These are phyloP conservation scores for Dendryphion nanum DNA, from an alignment of 2,329 filamentous ascomycete genomes.

Conservation along the genomic window DNA sequence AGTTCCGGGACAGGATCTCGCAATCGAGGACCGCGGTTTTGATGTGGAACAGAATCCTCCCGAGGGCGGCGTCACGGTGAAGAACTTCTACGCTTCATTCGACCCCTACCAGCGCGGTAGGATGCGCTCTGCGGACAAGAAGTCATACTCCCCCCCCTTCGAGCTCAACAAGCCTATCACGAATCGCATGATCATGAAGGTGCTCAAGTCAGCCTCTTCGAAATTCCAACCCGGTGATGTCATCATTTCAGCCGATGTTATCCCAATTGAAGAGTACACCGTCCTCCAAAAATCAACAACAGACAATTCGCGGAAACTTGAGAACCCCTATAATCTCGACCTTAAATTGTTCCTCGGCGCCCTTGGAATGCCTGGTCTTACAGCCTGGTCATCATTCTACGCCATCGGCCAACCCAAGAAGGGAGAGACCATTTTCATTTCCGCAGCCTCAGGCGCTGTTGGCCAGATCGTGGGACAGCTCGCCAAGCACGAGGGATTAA, in stretches of 20 bases:
- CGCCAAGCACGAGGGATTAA: slow-evolving; percentile 76
- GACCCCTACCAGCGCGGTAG: slow-evolving; percentile 83
- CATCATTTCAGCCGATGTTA: slow-evolving; percentile 49
- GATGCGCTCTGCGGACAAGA: slow-evolving; percentile 64
- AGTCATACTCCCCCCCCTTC: slow-evolving; percentile 69
- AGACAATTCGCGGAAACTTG: slow-evolving; percentile 53
- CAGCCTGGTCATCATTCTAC: slow-evolving; percentile 72
- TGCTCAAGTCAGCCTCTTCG: slow-evolving; percentile 66
- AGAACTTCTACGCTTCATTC: slow-evolving; percentile 72
- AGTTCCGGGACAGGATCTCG: slow-evolving; percentile 68
- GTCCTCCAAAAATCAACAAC: slow-evolving; percentile 51
- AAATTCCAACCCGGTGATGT: slow-evolving; percentile 68
- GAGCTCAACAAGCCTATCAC: slow-evolving; percentile 61
- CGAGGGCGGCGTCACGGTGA: slow-evolving; percentile 65
- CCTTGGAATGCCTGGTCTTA: slow-evolving; percentile 76
- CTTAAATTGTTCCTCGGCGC: slow-evolving; percentile 69
- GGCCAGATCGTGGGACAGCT: slow-evolving; percentile 81
- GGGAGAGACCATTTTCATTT: slow-evolving; percentile 80
- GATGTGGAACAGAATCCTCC: slow-evolving; percentile 61
- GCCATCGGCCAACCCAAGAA: slow-evolving; percentile 73
- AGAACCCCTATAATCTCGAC: slow-evolving; percentile 69
- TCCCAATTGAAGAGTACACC: slow-evolving; percentile 70
- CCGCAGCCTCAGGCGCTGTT: slow-evolving; percentile 76
- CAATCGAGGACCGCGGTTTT: slow-evolving; percentile 65
- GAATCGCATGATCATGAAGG: slow-evolving; percentile 64